Base-by-base conservation (phyloP, 2,329 filamentous ascomycete species). In the Trichoderma hamatum region DNA sequence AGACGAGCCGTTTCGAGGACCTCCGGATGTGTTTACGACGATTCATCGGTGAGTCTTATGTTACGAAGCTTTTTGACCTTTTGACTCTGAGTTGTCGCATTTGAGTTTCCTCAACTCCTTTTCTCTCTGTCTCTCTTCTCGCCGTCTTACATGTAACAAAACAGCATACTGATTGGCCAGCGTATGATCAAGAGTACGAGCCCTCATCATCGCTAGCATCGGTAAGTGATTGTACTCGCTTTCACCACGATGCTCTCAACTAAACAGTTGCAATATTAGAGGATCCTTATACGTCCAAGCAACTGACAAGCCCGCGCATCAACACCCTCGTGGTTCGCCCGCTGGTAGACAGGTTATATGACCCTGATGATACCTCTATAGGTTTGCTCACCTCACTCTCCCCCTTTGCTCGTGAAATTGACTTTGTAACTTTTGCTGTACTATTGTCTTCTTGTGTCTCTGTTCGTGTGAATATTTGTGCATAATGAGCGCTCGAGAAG, bases 321-420 rank as follows among this genome's bases (percentile, higher is more conserved):
- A 92, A 91, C 72, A 83, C 86, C 36, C 80, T 88, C 14, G 84
- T 92, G 59, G 88, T 92, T 6, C 84, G 89, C 60, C 90, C 90
- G 3, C 79, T 92, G n/a, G 89, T 92, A 13, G 88, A 92, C 72
- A 84, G 88, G 52, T 82, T 91, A 0, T 92, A 90, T 75, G 85
- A 89, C 68, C 83, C 85, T 51, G 83, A 88, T 28, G 89, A 92
- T 78, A 84, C 89, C 39, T 90, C 89, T 1, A 83, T 90, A 65
- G 83, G 86, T 88, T 14, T 63, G 69, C 58, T 59, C 56, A 19
- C 64, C 69, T 52, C 36, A 26, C 7, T 28, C 14, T n/a, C 68
- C 24, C 68, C 30, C 55, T 21, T 30, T n/a, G 30, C 61, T 64
- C 21, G n/a, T 54, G 39, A n/a, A 46, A 24, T 11, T 56, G 9